These are phyloP conservation scores for Ulota crispa DNA, from an alignment of 225 moss, liverwort and hornwort genomes.

Conservation along the genomic window DNA sequence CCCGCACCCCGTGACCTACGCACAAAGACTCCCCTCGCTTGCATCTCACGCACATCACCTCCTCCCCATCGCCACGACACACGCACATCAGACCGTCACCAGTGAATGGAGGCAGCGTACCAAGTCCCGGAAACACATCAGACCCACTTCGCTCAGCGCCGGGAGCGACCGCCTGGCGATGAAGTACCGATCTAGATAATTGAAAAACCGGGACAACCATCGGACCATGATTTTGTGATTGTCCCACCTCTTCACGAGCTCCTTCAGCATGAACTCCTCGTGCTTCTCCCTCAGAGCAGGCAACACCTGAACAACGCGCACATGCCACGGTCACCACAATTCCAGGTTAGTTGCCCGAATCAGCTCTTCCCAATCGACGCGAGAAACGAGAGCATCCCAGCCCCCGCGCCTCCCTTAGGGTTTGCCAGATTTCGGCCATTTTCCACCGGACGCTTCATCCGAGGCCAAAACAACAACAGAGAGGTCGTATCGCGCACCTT, in stretches of 20 bases:
- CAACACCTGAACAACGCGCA: slow-evolving; percentile 55
- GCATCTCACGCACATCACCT: no score
- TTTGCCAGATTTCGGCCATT: not conserved
- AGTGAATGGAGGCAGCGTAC: slow-evolving; percentile 35
- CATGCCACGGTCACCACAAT: no score
- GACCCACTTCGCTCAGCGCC: slow-evolving; percentile 92
- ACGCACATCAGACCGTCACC: not conserved
- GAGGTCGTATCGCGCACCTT: slow-evolving; percentile 51
- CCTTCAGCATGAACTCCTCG: slow-evolving; percentile 97
- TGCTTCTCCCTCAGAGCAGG: slow-evolving; percentile 95
- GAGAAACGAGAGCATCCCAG: no score
- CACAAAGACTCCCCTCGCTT: no score
- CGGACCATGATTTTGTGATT: slow-evolving; percentile 99
- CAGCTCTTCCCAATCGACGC: not conserved
- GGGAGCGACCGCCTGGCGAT: slow-evolving; percentile 86
- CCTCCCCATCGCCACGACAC: no score
- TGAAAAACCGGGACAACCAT: slow-evolving; percentile 97
- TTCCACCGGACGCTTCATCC: not conserved
- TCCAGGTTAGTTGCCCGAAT: no score
- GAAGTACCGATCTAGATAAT: slow-evolving; percentile 95
- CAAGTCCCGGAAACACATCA: slow-evolving; percentile 95
- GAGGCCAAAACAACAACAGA: not conserved
- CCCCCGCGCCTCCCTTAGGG: not conserved
- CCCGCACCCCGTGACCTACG: no score
- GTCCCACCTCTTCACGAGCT: slow-evolving; percentile 97